Conservation (phyloP, 768 basidiomycete species). For the Symmetrospora coprosmae region DNA sequence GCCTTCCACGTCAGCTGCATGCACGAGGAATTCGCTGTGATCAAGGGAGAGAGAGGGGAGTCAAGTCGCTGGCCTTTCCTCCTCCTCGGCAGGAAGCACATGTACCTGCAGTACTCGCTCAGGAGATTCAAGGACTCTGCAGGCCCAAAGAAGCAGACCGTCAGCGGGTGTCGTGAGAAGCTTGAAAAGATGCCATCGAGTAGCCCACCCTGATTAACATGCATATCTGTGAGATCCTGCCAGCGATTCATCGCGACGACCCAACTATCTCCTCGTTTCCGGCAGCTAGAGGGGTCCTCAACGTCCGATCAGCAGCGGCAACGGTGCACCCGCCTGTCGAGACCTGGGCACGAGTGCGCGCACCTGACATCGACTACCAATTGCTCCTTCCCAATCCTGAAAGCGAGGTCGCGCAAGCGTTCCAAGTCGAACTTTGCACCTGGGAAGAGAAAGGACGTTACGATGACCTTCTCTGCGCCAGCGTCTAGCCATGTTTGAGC, state of each 20-base stretch:
- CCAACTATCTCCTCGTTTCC: constrained; percentile 62
- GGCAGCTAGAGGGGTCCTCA: constrained; percentile 50
- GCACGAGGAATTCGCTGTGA: constrained; percentile 74
- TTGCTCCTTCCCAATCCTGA: constrained; percentile 60
- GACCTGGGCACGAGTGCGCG: constrained; percentile 28
- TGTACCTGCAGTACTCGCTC: constrained; percentile 64
- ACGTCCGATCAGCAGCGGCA: neutral
- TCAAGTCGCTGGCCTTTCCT: too few species aligned
- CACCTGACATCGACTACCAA: constrained; percentile 92
- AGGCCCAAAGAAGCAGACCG: too few species aligned
- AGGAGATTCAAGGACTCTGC: constrained; percentile 64
- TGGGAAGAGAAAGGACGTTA: constrained; percentile 94
- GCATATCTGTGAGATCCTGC: constrained; percentile 91
- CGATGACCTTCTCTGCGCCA: constrained; percentile 79
- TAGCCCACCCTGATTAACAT: constrained; percentile 60
- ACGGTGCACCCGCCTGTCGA: neutral
- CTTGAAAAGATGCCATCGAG: neutral
- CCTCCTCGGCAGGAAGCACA: neutral
- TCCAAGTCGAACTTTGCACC: constrained; percentile 60
- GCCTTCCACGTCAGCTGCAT: constrained; percentile 98
- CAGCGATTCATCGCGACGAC: constrained; percentile 97
- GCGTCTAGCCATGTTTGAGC: constrained; percentile 68
- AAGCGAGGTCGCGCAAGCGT: constrained; percentile 51
- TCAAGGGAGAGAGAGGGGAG: constrained; percentile 5
- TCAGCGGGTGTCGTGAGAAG: neutral